Conservation (phyloP, 148 eudicot species). For the Heliosperma pusillum region DNA sequence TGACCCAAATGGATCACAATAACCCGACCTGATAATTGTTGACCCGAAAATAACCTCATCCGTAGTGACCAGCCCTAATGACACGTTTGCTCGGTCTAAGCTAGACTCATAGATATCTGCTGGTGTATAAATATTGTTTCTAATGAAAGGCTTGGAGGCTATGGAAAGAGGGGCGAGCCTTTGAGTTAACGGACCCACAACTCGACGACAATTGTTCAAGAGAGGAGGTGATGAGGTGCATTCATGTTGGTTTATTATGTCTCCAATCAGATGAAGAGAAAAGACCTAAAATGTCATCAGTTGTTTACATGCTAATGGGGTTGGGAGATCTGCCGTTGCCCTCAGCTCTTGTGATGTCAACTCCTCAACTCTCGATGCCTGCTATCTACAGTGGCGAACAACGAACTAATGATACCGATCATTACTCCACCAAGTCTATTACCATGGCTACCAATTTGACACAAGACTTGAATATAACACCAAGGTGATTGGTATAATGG, state of each 20-base stretch:
- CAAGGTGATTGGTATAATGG: not conserved
- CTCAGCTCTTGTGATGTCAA: slow-evolving; percentile 9
- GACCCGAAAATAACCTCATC: too few relatives aligned
- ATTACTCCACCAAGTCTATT: not conserved
- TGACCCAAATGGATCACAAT: too few relatives aligned
- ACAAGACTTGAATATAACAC: slow-evolving; percentile 16
- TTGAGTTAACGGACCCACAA: slow-evolving; percentile 8
- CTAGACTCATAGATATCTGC: too few relatives aligned
- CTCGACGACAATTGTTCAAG: slow-evolving; percentile 3
- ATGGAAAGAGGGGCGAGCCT: slow-evolving; percentile 13
- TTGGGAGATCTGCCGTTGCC: slow-evolving; percentile 18
- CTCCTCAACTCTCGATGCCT: not conserved
- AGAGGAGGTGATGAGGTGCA: slow-evolving; percentile 18
- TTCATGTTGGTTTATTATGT: slow-evolving; percentile 26
- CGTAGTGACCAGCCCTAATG: too few relatives aligned
- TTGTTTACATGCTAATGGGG: slow-evolving; percentile 22
- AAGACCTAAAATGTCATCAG: slow-evolving; percentile 20
- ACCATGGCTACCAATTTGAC: not conserved
- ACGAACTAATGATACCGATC: not conserved
- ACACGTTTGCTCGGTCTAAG: too few relatives aligned
- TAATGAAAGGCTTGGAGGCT: slow-evolving; percentile 22
- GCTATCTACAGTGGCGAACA: not conserved
- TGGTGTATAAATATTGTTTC: too few relatives aligned
- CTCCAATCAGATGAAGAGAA: slow-evolving; percentile 4
- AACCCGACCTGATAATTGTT: too few relatives aligned